phyloP scores from a whole-genome alignment of 768 basidiomycete genomes.

The Butyriboletus loyo region DNA sequence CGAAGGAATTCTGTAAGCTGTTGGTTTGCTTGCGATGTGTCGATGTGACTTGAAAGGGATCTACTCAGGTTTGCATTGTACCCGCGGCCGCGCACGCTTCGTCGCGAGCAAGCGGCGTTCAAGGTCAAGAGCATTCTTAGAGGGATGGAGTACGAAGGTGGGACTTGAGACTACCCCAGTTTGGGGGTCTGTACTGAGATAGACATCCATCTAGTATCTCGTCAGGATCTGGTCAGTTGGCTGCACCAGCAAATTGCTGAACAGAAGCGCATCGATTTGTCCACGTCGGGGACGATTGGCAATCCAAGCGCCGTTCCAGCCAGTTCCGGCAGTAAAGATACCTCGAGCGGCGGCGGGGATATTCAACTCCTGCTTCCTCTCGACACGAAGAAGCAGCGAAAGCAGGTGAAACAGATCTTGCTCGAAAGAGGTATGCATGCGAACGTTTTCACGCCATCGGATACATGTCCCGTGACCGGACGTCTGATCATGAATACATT shows the following conservation, averaged over 20 bases:
- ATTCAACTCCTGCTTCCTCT: constrained; percentile 65
- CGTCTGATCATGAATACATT: background rate
- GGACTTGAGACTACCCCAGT: background rate
- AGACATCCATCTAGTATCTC: constrained; percentile 48
- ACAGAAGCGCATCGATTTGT: constrained; percentile 69
- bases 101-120: constrained; percentile 65
- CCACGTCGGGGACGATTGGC: constrained; percentile 55
- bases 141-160: constrained; percentile 73
- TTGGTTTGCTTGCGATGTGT: background rate
- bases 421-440: constrained; percentile 55
- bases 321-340: constrained; percentile 35
- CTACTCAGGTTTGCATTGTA: constrained; percentile 51
- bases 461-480: background rate
- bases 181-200: constrained; percentile 3
- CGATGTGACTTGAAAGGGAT: constrained; percentile 38
- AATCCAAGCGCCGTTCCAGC: constrained; percentile 39
- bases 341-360: constrained; percentile 37
- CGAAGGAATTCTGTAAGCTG: constrained; percentile 80
- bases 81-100: constrained; percentile 51
- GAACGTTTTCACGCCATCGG: background rate
- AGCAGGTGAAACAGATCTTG: constrained; percentile 66
- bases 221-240: constrained; percentile 71
- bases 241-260: constrained; percentile 76
- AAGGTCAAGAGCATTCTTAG: constrained; percentile 81
- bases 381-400: constrained; percentile 73